These are phyloP conservation scores for Neopestalotiopsis sp. DNA, from an alignment of 2,329 filamentous ascomycete species.

Conservation along the genomic window DNA sequence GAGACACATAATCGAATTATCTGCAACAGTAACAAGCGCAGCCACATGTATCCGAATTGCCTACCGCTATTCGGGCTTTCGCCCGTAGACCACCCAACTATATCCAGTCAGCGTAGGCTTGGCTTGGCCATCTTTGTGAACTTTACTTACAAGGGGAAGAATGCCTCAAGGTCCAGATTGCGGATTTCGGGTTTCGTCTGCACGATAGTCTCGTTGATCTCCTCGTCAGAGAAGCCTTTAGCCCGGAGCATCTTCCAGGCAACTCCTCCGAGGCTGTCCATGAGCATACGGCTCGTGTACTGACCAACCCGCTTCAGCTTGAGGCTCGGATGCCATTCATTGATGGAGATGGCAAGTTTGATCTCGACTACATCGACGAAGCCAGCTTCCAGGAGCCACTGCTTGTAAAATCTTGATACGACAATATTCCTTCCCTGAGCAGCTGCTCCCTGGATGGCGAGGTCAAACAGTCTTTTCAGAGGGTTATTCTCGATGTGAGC, in stretches of 20 bases:
- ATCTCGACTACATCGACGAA: conserved; percentile 10
- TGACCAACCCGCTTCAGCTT: neutral
- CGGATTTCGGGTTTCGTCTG: conserved; percentile 51
- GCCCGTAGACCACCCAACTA: conserved; percentile 25
- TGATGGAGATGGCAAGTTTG: neutral
- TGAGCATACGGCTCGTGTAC: conserved; percentile 35
- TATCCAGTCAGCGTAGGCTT: conserved; percentile 27
- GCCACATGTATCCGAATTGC: no score
- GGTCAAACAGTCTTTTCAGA: neutral
- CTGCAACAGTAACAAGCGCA: no score
- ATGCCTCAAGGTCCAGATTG: neutral
- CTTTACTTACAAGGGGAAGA: conserved; percentile 1
- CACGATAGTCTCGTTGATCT: conserved; percentile 77
- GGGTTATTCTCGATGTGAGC: neutral
- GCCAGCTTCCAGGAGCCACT: conserved; percentile 10
- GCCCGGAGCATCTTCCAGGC: conserved; percentile 77
- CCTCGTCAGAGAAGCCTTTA: conserved; percentile 73
- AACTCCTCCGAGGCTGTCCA: conserved; percentile 68
- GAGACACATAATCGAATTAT: no score
- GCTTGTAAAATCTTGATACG: neutral
- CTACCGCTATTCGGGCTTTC: neutral
- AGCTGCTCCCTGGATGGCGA: neutral
- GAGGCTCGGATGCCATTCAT: neutral
- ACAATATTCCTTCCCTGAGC: conserved; percentile 4
- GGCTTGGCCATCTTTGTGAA: neutral